Percentiles rank a stretch among this genome's conserved stretches.
phyloP scores from a whole-genome alignment of 2,329 filamentous ascomycete species.

The Monosporascus ibericus region DNA sequence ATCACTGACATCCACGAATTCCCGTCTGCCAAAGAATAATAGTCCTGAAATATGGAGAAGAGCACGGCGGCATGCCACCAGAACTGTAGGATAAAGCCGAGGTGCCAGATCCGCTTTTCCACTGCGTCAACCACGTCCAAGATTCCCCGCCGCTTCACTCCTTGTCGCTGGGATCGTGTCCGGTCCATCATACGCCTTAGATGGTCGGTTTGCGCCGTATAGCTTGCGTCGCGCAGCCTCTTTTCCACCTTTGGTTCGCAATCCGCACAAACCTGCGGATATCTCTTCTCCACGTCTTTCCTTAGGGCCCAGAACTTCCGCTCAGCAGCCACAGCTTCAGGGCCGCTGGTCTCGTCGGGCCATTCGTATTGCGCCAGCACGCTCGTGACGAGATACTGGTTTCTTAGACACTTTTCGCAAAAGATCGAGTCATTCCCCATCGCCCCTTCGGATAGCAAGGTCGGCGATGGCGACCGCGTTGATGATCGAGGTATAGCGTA shows the following conservation, averaged over 20 bases:
- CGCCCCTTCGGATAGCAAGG: conserved; percentile 27
- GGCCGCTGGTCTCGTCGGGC: conserved; percentile 55
- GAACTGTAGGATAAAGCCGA: conserved; percentile 29
- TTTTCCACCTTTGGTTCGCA: conserved; percentile 71
- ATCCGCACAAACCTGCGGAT: conserved; percentile 79
- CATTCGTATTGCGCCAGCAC: conserved; percentile 77
- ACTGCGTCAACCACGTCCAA: conserved; percentile 37
- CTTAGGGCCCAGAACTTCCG: conserved; percentile 64
- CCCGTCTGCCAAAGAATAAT: conserved; percentile 8
- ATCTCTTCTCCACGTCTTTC: conserved; percentile 68
- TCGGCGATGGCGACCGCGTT: conserved; percentile 20
- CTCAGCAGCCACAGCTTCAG: conserved; percentile 64
- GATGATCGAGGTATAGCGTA: conserved; percentile 41
- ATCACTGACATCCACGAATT: conserved; percentile 9
- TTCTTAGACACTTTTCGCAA: conserved; percentile 78
- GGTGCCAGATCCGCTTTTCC: conserved; percentile 42
- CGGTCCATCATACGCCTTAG: conserved; percentile 69
- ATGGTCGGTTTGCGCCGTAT: conserved; percentile 79
- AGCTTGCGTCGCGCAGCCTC: conserved; percentile 64
- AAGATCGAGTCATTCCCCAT: conserved; percentile 38
- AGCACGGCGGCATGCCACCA: conserved; percentile 42
- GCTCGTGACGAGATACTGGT: conserved; percentile 75
- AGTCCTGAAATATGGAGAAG: conserved; percentile 16
- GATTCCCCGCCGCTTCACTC: conserved; percentile 31
- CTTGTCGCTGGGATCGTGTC: conserved; percentile 40